These are phyloP conservation scores for Calamus simplicifolius DNA, from an alignment of 176 grass and related monocot genomes.

Conservation along the genomic window DNA sequence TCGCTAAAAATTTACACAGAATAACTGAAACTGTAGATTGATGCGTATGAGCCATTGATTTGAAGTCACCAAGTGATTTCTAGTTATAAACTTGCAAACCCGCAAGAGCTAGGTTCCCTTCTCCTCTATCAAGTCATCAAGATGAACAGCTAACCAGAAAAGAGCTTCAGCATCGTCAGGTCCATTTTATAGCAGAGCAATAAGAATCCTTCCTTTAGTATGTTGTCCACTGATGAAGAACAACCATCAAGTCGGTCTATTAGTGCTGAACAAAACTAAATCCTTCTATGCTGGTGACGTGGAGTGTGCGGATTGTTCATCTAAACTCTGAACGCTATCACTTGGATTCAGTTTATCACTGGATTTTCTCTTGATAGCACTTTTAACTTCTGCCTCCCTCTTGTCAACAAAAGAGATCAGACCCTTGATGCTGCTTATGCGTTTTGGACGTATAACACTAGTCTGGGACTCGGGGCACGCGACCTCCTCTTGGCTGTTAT, in stretches of 20 bases:
- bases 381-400: conserved; percentile 78
- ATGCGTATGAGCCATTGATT: too few species aligned
- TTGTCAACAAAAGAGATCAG: conserved; percentile 73
- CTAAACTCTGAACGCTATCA: background rate
- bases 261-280: conserved; percentile 1
- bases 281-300: background rate
- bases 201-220: too few species aligned
- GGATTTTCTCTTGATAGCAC: conserved; percentile 54
- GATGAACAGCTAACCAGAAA: too few species aligned
- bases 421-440: conserved; percentile 52
- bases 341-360: conserved; percentile 4
- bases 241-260: conserved; percentile 3
- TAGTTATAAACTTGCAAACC: too few species aligned
- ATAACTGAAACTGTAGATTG: too few species aligned
- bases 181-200: too few species aligned
- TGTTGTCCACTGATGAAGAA: too few species aligned
- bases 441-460: conserved; percentile 30
- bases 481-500: conserved; percentile 23
- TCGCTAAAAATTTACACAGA: too few species aligned
- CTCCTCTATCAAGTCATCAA: too few species aligned
- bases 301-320: conserved; percentile 1
- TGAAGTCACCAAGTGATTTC: too few species aligned
- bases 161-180: too few species aligned
- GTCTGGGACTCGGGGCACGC: conserved; percentile 22
- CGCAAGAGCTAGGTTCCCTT: too few species aligned